Evolutionary conservation across 495 filamentous ascomycete genomes (phyloP).

Genomic region (Melanomma pulvis-pyrius): DNA sequence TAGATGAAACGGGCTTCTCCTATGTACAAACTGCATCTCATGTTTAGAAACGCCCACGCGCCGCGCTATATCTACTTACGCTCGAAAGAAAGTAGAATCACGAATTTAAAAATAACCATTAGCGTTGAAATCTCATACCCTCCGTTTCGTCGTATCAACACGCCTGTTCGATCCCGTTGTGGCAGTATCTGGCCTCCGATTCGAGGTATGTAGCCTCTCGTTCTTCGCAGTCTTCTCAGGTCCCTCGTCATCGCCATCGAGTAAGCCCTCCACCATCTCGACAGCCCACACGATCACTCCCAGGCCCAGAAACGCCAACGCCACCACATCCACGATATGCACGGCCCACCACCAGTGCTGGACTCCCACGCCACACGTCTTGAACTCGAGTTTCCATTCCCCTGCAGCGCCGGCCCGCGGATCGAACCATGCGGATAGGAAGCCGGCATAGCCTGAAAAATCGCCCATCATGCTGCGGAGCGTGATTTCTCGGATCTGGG

Average conservation of each 20-base stretch:
- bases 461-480: conserved; percentile 99
- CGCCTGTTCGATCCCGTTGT: not conserved
- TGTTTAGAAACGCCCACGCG: no score
- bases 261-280: not conserved
- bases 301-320: conserved; percentile 11
- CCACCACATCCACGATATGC: conserved; percentile 54
- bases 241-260: not conserved
- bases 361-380: conserved; percentile 72
- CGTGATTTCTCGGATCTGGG: conserved; percentile 82
- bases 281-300: not conserved
- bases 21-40: no score
- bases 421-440: conserved; percentile 90
- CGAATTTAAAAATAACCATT: not conserved
- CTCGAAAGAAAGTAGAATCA: no score
- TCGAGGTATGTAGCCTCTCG: no score
- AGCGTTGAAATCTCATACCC: not conserved
- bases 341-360: conserved; percentile 96
- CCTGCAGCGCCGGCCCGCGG: conserved; percentile 43
- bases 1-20: no score
- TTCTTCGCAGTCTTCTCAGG: no score
- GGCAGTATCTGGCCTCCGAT: not conserved
- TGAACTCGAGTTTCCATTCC: conserved; percentile 82
- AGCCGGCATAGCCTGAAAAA: conserved; percentile 82
- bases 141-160: not conserved
- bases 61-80: no score